Evolutionary conservation across 441 rosid genomes (phyloP).

Genomic region (Syzygium malaccense): DNA sequence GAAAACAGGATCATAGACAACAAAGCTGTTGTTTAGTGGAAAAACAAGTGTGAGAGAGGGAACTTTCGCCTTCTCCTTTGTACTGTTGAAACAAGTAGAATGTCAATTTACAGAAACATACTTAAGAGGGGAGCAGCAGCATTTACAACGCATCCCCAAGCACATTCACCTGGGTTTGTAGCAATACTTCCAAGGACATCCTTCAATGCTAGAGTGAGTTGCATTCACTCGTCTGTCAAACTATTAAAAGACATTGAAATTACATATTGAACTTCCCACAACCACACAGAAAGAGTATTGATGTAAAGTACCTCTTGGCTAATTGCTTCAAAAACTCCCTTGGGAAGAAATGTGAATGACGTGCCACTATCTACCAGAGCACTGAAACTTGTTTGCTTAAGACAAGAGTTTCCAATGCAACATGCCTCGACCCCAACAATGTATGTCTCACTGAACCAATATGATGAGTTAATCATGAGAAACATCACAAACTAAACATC

Average conservation of each 20-base stretch:
- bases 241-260: slow-evolving; percentile 13
- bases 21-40: slow-evolving; percentile 57
- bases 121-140: neutral
- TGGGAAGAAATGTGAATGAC: slow-evolving; percentile 70
- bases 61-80: slow-evolving; percentile 32
- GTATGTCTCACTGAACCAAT: slow-evolving; percentile 48
- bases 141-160: neutral
- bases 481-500: neutral
- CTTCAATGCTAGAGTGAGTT: slow-evolving; percentile 33
- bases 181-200: slow-evolving; percentile 60
- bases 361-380: slow-evolving; percentile 74
- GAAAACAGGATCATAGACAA: slow-evolving; percentile 61
- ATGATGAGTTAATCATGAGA: neutral
- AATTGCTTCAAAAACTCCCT: slow-evolving; percentile 37
- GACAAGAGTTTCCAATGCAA: slow-evolving; percentile 65
- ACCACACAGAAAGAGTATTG: neutral
- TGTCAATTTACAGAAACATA: neutral
- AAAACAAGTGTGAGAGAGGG: slow-evolving; percentile 61
- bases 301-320: slow-evolving; percentile 43
- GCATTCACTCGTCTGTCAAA: slow-evolving; percentile 54
- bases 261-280: neutral
- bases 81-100: slow-evolving; percentile 20
- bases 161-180: slow-evolving; percentile 57
- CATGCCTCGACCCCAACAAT: slow-evolving; percentile 59
- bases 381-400: slow-evolving; percentile 40